Evolutionary conservation across 1,139 yeast species (phyloP).

Genomic region (Candida gigantensis): DNA sequence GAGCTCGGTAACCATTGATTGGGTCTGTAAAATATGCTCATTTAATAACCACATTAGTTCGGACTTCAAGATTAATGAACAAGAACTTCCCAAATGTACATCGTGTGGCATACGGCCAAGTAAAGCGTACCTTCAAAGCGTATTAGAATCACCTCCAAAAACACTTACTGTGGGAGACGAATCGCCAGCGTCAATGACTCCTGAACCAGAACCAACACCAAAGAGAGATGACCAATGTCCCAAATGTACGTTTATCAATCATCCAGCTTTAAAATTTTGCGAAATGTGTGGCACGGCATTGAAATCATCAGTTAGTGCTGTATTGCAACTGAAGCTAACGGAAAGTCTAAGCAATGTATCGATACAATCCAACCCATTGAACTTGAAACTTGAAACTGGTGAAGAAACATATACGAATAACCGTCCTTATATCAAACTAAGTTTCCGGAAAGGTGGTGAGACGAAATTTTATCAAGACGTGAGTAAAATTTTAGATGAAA

Average conservation of each 20-base stretch:
- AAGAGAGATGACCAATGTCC: constrained; percentile 61
- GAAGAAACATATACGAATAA: constrained; percentile 35
- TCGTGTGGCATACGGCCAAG: constrained; percentile 70
- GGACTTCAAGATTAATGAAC: constrained; percentile 31
- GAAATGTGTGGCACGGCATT: constrained; percentile 83
- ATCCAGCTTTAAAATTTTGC: constrained; percentile 73
- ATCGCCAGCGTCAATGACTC: constrained; percentile 8
- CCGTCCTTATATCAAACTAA: constrained; percentile 50
- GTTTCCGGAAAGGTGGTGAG: constrained; percentile 66
- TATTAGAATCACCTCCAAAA: constrained; percentile 2
- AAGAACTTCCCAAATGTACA: constrained; percentile 56
- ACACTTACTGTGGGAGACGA: background rate
- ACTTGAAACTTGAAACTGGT: constrained; percentile 28
- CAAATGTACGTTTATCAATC: constrained; percentile 83
- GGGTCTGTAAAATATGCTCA: constrained; percentile 88
- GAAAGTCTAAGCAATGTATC: constrained; percentile 11
- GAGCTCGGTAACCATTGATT: constrained; percentile 43
- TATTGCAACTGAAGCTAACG: constrained; percentile 12
- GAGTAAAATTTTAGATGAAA: constrained; percentile 42
- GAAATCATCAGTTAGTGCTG: constrained; percentile 13
- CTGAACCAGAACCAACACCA: constrained; percentile 11
- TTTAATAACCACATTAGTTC: constrained; percentile 55
- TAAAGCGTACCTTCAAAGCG: constrained; percentile 14
- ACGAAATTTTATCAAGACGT: constrained; percentile 45
- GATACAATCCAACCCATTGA: constrained; percentile 18